Evolutionary conservation across 345 rosid species (phyloP), one percentile per base, ranked within the genome.

Genomic region (Euphorbia peplus): DNA sequence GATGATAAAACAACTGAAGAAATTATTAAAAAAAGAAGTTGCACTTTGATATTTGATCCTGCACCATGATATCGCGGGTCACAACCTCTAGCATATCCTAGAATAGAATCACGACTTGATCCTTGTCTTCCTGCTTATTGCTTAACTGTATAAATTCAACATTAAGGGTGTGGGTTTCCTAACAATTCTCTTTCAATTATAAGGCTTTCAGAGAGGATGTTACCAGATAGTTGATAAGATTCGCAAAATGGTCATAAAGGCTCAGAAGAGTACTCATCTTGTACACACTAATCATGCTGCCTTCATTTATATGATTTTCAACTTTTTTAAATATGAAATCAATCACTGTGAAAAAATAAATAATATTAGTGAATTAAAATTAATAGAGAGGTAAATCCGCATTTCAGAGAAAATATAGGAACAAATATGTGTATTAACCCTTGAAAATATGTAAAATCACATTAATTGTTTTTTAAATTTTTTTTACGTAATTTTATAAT

Each of bases 61-160:
- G 96, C 83, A 76, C 65, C 90, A 90, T 88, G 72, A 95, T 92
- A 75, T 95, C 99, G 76, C 90, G 78, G 67, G 93, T 86, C 60
- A 87, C 96, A 76, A 87, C 96, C 82, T 95, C 99, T 81, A 84
- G 85, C 99, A 95, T 95, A 79, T 95, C 97, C 85, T 90, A 98
- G 81, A 95, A 95, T 68, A 89, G 86, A 72, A 95, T 88, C 65
- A 95, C 98, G 70, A 95, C 89, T 64, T 82, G 83, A 87, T 90
- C 93, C 83, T 85, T 82, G 68, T 95, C 95, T 2, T 86, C 95
- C 47, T 0, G 80, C 32, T 87, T 88, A 66, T n/a, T n/a, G n/a
- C n/a, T n/a, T n/a, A n/a, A n/a, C n/a, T n/a, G n/a, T n/a, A n/a
- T n/a, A n/a, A n/a, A 48, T 56, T 21, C 68, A 64, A 64, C 14